Evolutionary conservation across 176 grass and related monocot genomes (phyloP), one percentile per base, ranked within the genome.

Genomic region (Paspalum notatum): DNA sequence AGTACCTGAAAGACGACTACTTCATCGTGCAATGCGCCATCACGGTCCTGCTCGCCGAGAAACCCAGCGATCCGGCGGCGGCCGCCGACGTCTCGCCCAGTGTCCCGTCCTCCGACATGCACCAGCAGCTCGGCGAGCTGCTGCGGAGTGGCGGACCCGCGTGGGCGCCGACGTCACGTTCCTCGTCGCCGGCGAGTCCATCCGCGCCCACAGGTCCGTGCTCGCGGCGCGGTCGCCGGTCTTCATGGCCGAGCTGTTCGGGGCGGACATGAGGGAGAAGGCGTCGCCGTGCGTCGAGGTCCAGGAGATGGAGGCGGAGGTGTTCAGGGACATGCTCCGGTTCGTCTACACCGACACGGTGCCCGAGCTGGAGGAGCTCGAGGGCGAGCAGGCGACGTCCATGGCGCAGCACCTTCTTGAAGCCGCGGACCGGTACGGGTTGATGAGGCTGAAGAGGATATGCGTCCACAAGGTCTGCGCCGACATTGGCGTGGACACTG

Each of bases 301-400:
- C 40, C 8, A 48, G 1, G 83, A 62, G 54, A 90, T 90, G 26
- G 78, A 86, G 7, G 47, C 56, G 7, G 47, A 48, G 12, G 72
- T 71, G 25, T 93, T 93, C 64, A 52, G 68, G 26, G 65, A 84
- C 50, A 7, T 93, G 47, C 84, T 93, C 1, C 48, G 66, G 20
- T 89, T 93, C 85, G 74, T 93, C 43, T 93, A 93, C 73, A 81
- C 66, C 5, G 85, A 88, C 86, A 51, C 63, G 1, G 49, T 62
- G 4, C 85, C 85, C 1, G 64, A 86, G 6, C 42, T 78, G 13
- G 59, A 76, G 2, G 10, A 12, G n/a, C n/a, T 15, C 55, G 17
- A 22, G 44, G 22, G 3, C n/a, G 56, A 58, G 56, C 56, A 58
- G 56, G 56, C 21, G 56, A 66, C 42, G 12, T 20, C 44, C 0